These are phyloP conservation scores for Neoboletus brunneissimus DNA, from an alignment of 768 basidiomycete genomes.

Conservation along the genomic window DNA sequence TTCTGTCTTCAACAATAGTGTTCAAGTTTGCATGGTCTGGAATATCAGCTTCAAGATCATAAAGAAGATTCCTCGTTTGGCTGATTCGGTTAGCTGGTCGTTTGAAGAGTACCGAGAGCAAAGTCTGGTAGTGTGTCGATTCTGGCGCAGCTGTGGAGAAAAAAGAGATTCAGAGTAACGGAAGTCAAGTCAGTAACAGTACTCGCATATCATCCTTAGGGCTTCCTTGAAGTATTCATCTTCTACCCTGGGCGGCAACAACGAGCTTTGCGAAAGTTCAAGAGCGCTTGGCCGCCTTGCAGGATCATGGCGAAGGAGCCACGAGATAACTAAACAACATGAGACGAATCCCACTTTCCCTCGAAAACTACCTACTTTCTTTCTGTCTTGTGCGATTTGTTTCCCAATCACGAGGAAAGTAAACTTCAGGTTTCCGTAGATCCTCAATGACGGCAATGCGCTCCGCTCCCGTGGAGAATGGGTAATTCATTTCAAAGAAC, in stretches of 20 bases:
- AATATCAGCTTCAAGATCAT: constrained; percentile 66
- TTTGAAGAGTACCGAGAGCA: constrained; percentile 75
- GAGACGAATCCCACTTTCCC: not conserved
- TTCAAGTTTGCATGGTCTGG: constrained; percentile 71
- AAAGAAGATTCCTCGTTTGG: constrained; percentile 64
- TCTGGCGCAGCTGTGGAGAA: constrained; percentile 62
- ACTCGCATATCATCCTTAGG: constrained; percentile 68
- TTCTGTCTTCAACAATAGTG: constrained; percentile 71
- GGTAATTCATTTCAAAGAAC: constrained; percentile 95
- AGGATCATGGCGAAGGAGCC: constrained; percentile 81
- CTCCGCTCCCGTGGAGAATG: constrained; percentile 78
- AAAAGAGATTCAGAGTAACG: not conserved
- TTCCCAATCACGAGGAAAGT: constrained; percentile 79
- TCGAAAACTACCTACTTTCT: constrained; percentile 53
- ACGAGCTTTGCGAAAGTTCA: constrained; percentile 76
- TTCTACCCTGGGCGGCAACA: constrained; percentile 75
- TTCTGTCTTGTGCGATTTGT: constrained; percentile 55
- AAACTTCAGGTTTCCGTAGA: constrained; percentile 66
- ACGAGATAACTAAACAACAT: constrained; percentile 61
- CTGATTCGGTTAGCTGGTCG: constrained; percentile 63
- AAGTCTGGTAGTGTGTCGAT: constrained; percentile 76
- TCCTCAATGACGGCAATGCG: constrained; percentile 81
- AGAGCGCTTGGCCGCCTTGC: constrained; percentile 72
- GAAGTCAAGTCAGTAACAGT: not conserved
- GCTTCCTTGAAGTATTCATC: constrained; percentile 86